phyloP scores from a whole-genome alignment of 1,139 yeast species.

The Pichia sp. region DNA sequence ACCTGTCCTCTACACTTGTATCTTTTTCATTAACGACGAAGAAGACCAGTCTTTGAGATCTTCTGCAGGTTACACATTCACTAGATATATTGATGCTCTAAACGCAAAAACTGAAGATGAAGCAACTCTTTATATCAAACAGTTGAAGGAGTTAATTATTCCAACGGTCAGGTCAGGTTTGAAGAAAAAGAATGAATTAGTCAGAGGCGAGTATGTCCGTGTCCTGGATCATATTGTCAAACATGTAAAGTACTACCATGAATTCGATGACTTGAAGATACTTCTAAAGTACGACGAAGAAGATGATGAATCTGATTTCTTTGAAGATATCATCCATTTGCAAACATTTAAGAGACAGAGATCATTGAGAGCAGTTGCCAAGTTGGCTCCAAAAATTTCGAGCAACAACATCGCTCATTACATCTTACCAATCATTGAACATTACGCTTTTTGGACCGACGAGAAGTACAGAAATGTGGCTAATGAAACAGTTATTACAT shows the following conservation, averaged over 20 bases:
- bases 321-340: conserved; percentile 71
- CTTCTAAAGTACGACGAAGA: conserved; percentile 41
- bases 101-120: conserved; percentile 29
- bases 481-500: conserved; percentile 61
- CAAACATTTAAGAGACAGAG: conserved; percentile 83
- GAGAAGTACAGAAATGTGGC: conserved; percentile 66
- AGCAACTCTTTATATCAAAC: conserved; percentile 30
- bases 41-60: conserved; percentile 77
- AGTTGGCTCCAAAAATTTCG: conserved; percentile 35
- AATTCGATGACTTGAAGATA: conserved; percentile 59
- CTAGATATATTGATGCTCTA: conserved; percentile 57
- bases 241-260: conserved; percentile 41
- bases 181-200: conserved; percentile 52
- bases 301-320: conserved; percentile 84
- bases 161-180: conserved; percentile 68
- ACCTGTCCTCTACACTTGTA: conserved; percentile 62
- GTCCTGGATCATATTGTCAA: conserved; percentile 60
- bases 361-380: conserved; percentile 60
- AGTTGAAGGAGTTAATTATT: conserved; percentile 50
- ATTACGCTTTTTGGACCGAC: conserved; percentile 53
- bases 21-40: conserved; percentile 69
- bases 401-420: conserved; percentile 68
- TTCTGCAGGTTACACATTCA: conserved; percentile 63
- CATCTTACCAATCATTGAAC: conserved; percentile 78
- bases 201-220: conserved; percentile 65